These are phyloP conservation scores for Poa annua DNA, from an alignment of 176 grass and related monocot species.

Conservation along the genomic window DNA sequence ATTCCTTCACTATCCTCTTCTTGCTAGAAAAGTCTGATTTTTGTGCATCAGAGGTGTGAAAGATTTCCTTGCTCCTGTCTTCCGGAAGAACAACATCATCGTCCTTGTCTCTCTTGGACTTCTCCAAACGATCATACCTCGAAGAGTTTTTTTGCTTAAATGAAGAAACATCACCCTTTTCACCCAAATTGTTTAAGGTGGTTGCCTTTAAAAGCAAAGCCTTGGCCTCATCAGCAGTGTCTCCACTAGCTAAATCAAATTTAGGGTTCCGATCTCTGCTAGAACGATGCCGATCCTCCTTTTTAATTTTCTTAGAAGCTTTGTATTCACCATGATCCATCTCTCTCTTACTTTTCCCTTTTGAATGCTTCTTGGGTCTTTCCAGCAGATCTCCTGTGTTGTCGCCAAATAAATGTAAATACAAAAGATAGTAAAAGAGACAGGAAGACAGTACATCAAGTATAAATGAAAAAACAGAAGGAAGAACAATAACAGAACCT, in stretches of 20 bases:
- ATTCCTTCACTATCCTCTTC: slow-evolving; percentile 74
- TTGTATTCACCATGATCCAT: slow-evolving; percentile 63
- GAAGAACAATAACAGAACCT: slow-evolving; percentile 54
- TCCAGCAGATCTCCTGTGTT: slow-evolving; percentile 61
- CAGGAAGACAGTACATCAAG: slow-evolving; percentile 2
- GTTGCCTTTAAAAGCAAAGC: slow-evolving; percentile 48
- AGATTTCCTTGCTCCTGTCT: slow-evolving; percentile 51
- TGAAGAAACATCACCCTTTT: slow-evolving; percentile 54
- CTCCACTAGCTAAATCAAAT: slow-evolving; percentile 44
- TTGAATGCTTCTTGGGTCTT: slow-evolving; percentile 75
- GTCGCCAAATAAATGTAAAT: slow-evolving; percentile 41
- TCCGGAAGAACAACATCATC: slow-evolving; percentile 44
- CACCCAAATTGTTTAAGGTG: slow-evolving; percentile 49
- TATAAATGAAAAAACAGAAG: slow-evolving; percentile 35
- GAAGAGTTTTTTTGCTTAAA: slow-evolving; percentile 58
- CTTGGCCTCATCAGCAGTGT: slow-evolving; percentile 49
- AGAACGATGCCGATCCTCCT: slow-evolving; percentile 54
- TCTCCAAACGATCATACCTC: slow-evolving; percentile 51
- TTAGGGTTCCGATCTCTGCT: slow-evolving; percentile 54
- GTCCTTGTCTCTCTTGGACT: slow-evolving; percentile 54
- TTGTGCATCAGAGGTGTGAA: slow-evolving; percentile 50
- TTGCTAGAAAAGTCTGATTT: slow-evolving; percentile 61
- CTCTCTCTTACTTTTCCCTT: slow-evolving; percentile 80
- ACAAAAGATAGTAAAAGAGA: slow-evolving; percentile 41
- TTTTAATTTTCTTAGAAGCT: slow-evolving; percentile 82